Conservation (phyloP, 1,139 yeast genomes). For the Yamadazyma diddensiae region DNA sequence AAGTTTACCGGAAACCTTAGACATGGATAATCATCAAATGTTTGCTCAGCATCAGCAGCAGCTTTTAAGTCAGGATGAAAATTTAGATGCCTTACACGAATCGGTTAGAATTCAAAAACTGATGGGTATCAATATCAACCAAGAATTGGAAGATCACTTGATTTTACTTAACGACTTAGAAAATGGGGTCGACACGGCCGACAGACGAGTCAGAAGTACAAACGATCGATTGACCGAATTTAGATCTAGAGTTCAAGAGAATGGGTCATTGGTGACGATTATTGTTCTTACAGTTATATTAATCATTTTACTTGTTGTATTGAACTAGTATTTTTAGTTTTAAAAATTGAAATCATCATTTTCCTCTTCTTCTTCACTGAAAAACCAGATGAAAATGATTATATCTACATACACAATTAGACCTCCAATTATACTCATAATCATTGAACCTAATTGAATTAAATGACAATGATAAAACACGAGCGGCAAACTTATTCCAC, state of each 20-base stretch:
- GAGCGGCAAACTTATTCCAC: constrained; percentile 67
- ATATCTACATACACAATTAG: constrained; percentile 68
- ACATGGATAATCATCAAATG: constrained; percentile 46
- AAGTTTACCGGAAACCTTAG: constrained; percentile 2
- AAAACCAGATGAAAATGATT: constrained; percentile 67
- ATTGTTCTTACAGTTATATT: constrained; percentile 58
- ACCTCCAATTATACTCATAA: constrained; percentile 72
- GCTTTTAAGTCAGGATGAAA: constrained; percentile 59
- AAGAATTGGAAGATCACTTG: constrained; percentile 67
- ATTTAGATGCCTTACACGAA: constrained; percentile 53
- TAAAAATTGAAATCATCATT: constrained; percentile 53
- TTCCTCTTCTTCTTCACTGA: constrained; percentile 53
- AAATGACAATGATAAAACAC: constrained; percentile 60
- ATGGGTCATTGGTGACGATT: constrained; percentile 72
- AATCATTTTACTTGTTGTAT: constrained; percentile 54
- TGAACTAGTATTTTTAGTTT: constrained; percentile 34
- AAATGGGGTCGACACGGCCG: constrained; percentile 56
- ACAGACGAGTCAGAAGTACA: constrained; percentile 52
- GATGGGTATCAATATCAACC: constrained; percentile 62
- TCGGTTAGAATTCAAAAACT: constrained; percentile 65
- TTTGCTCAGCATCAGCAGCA: constrained; percentile 70
- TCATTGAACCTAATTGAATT: constrained; percentile 54
- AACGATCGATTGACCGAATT: constrained; percentile 52
- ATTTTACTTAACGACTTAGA: constrained; percentile 72
- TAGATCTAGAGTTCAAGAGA: constrained; percentile 56